Conservation (phyloP, 305 asterid species). For the Fraxinus sp. region DNA sequence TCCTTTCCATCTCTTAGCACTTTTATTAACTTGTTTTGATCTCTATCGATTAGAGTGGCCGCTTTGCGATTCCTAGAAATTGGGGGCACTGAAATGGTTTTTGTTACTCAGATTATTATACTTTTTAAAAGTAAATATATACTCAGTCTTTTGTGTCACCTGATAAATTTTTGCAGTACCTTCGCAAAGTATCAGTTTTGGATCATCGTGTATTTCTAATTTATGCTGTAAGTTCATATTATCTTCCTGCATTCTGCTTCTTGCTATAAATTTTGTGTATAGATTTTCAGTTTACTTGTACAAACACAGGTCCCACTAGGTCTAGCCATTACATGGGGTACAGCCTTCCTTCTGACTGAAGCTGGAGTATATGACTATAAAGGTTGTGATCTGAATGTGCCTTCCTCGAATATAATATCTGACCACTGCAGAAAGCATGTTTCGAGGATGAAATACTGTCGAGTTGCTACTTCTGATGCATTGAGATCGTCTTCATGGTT, state of each 20-base stretch:
- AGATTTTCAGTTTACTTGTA: neutral
- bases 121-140: neutral
- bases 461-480: constrained; percentile 88
- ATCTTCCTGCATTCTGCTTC: neutral
- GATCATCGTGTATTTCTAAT: constrained; percentile 91
- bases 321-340: constrained; percentile 79
- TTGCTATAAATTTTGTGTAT: constrained; percentile 1
- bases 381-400: constrained; percentile 78
- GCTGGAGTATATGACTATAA: constrained; percentile 74
- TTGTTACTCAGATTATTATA: constrained; percentile 14
- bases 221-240: constrained; percentile 61
- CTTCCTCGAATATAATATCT: constrained; percentile 74
- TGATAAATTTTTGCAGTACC: constrained; percentile 65
- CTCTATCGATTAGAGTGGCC: neutral
- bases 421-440: constrained; percentile 86
- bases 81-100: neutral
- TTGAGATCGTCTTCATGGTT: constrained; percentile 84
- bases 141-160: constrained; percentile 1
- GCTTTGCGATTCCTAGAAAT: neutral
- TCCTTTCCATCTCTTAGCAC: constrained; percentile 1
- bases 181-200: constrained; percentile 81
- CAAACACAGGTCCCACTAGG: constrained; percentile 78
- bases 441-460: constrained; percentile 76
- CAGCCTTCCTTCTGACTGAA: constrained; percentile 78
- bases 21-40: neutral